A percentile compares a stretch with the other conserved stretches of the same genome.
These are phyloP conservation scores for Chlorociboria aeruginascens DNA, from an alignment of 495 filamentous ascomycete genomes.

Conservation along the genomic window DNA sequence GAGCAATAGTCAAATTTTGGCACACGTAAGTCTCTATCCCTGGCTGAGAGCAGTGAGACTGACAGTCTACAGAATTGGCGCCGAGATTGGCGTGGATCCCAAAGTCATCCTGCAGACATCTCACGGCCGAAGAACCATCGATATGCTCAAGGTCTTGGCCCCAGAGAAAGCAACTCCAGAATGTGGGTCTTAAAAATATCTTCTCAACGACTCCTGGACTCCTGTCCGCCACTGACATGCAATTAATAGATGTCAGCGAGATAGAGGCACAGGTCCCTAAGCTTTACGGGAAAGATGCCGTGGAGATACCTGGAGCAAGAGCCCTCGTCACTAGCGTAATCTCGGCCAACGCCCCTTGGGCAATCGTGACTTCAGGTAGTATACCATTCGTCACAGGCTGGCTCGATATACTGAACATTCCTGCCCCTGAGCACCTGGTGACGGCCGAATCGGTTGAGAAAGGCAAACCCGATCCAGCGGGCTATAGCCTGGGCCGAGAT, in stretches of 20 bases:
- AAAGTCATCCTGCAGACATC: conserved; percentile 70
- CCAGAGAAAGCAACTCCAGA: conserved; percentile 75
- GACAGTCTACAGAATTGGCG: conserved; percentile 47
- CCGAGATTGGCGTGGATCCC: conserved; percentile 68
- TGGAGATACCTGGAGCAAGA: conserved; percentile 3
- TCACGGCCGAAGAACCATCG: conserved; percentile 76
- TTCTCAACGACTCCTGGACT: neutral
- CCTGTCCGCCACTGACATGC: neutral
- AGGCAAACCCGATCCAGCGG: conserved; percentile 79
- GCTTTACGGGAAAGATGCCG: neutral
- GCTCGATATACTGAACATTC: conserved; percentile 64
- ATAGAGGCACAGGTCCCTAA: neutral
- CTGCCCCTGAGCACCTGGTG: conserved; percentile 59
- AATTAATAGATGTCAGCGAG: neutral
- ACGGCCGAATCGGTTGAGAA: conserved; percentile 70
- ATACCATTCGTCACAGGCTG: conserved; percentile 69
- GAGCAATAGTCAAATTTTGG: conserved; percentile 86
- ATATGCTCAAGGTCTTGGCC: conserved; percentile 60
- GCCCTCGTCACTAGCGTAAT: conserved; percentile 30
- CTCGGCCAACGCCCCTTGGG: conserved; percentile 50
- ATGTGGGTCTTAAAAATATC: conserved; percentile 38
- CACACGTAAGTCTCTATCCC: too few relatives aligned
- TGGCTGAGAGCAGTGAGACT: too few relatives aligned
- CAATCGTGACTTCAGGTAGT: conserved; percentile 83
- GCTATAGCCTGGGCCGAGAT: conserved; percentile 60